These are phyloP conservation scores for Cutaneotrichosporon sp. DNA, from an alignment of 1,284 basidiomycete genomes.

Conservation along the genomic window DNA sequence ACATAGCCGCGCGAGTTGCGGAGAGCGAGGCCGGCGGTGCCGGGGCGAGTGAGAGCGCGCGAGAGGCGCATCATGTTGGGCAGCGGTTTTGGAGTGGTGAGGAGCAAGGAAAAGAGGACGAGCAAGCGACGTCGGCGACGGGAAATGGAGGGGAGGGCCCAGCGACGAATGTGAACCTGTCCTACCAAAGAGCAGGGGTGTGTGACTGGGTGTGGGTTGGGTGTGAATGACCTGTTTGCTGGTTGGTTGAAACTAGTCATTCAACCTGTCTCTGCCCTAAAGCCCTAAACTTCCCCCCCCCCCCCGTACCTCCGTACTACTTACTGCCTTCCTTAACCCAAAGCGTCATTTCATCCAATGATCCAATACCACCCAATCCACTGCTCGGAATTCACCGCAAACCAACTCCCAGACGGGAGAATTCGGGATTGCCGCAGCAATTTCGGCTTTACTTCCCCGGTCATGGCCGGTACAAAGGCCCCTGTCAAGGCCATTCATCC, in stretches of 20 bases:
- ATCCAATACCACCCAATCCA: not conserved
- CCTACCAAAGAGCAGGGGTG: not conserved
- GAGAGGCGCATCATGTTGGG: slow-evolving; percentile 36
- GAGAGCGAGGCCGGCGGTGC: slow-evolving; percentile 19
- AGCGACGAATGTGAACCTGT: not conserved
- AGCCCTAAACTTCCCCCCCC: too few species aligned
- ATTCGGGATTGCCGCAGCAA: not conserved
- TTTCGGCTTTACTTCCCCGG: slow-evolving; percentile 11
- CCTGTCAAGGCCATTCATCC: not conserved
- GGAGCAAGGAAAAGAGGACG: slow-evolving; percentile 15
- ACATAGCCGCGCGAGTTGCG: slow-evolving; percentile 38
- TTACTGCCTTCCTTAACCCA: too few species aligned
- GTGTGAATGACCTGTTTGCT: slow-evolving; percentile 8
- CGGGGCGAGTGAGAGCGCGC: slow-evolving; percentile 29
- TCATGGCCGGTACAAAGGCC: not conserved
- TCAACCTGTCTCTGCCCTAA: too few species aligned
- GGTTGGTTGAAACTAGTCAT: slow-evolving; percentile 5
- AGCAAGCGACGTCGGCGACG: slow-evolving; percentile 5
- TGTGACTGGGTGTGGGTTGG: slow-evolving; percentile 4
- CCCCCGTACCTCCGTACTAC: too few species aligned
- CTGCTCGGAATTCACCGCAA: slow-evolving; percentile 1
- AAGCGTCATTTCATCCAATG: too few species aligned
- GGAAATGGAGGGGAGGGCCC: not conserved
- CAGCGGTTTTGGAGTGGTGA: slow-evolving; percentile 24
- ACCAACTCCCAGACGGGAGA: not conserved